phyloP scores from a whole-genome alignment of 2,329 filamentous ascomycete species.

The Paecilomyces niveus region DNA sequence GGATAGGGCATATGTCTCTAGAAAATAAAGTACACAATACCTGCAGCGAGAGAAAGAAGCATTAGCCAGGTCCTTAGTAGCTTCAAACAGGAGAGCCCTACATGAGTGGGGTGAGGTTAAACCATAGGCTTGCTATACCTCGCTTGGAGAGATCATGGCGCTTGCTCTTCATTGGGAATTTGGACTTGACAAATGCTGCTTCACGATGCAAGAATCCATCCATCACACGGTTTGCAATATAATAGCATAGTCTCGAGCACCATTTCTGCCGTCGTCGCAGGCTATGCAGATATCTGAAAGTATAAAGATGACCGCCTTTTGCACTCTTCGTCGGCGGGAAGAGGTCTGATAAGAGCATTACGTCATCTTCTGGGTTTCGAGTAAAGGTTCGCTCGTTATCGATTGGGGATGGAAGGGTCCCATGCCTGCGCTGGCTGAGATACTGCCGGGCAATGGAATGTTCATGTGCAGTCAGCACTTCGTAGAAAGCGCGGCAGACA shows the following conservation, averaged over 20 bases:
- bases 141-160: conserved; percentile 26
- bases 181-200: conserved; percentile 21
- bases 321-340: conserved; percentile 32
- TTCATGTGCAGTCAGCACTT: conserved; percentile 31
- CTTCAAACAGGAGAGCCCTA: conserved; percentile 12
- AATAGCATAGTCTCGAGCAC: conserved; percentile 33
- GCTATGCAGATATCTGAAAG: conserved; percentile 33
- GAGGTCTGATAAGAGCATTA: conserved; percentile 36
- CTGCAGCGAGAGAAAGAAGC: conserved; percentile 14
- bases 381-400: conserved; percentile 29
- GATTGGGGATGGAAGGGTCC: conserved; percentile 34
- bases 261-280: conserved; percentile 30
- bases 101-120: conserved; percentile 35
- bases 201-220: conserved; percentile 30
- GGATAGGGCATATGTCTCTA: conserved; percentile 33
- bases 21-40: conserved; percentile 35
- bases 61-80: background rate
- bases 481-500: conserved; percentile 31
- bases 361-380: conserved; percentile 35
- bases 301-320: conserved; percentile 31
- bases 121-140: conserved; percentile 27
- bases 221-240: conserved; percentile 35
- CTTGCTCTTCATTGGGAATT: conserved; percentile 25
- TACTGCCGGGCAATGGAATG: conserved; percentile 35
- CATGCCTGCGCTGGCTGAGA: conserved; percentile 34